These are phyloP conservation scores for Verticillium zaregamsianum DNA, from an alignment of 2,329 filamentous ascomycete species.

Conservation along the genomic window DNA sequence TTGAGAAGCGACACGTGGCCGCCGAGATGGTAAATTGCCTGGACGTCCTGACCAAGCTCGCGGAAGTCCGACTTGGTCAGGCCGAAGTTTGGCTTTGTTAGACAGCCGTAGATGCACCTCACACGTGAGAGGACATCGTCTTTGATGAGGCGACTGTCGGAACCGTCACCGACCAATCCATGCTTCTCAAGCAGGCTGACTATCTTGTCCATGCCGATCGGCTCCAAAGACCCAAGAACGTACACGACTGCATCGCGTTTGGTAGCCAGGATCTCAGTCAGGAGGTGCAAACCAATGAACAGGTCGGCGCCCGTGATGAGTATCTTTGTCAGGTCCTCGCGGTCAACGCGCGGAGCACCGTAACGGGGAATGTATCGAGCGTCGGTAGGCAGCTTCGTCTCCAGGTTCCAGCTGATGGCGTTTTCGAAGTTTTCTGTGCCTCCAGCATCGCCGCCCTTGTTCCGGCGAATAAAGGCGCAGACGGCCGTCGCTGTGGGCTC, in stretches of 20 bases:
- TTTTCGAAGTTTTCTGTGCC: constrained; percentile 14
- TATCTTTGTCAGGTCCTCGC: constrained; percentile 12
- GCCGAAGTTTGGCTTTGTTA: constrained; percentile 17
- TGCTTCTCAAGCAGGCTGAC: constrained; percentile 15
- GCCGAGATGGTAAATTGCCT: constrained; percentile 21
- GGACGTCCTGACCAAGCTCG: constrained; percentile 15
- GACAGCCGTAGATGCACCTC: constrained; percentile 13
- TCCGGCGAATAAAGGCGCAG: constrained; percentile 14
- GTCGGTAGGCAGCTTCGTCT: constrained; percentile 19
- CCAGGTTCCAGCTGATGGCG: constrained; percentile 17
- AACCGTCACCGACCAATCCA: constrained; percentile 7
- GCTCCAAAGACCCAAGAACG: constrained; percentile 15
- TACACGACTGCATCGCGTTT: constrained; percentile 11
- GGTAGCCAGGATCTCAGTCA: constrained; percentile 14
- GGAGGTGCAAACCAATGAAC: constrained; percentile 16
- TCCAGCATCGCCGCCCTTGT: constrained; percentile 12
- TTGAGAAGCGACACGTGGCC: constrained; percentile 20
- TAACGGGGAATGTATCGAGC: constrained; percentile 18
- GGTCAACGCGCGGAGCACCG: constrained; percentile 12
- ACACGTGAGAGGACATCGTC: constrained; percentile 9
- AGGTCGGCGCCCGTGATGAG: constrained; percentile 16
- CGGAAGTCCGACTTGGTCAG: constrained; percentile 17
- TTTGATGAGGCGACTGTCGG: constrained; percentile 5
- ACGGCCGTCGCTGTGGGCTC: constrained; percentile 18
- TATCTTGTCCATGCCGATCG: constrained; percentile 6